Evolutionary conservation across 179 eudicot species (phyloP).

Genomic region (Silene coronaria): DNA sequence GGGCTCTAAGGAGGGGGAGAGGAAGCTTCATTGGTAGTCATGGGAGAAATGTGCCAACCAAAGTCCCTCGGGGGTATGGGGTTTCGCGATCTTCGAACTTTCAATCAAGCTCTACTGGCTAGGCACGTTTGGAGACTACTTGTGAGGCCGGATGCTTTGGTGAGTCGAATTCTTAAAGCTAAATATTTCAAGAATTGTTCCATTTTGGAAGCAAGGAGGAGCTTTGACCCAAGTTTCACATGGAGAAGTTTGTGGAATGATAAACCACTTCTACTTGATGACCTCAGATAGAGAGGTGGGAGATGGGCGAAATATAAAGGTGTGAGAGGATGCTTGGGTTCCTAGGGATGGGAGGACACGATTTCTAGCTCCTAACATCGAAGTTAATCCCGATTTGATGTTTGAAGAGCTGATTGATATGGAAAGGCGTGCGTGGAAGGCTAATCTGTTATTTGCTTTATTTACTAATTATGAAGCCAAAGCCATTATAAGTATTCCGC

Average conservation of each 20-base stretch:
- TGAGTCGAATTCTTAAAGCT: too few species aligned
- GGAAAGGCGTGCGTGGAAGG: too few species aligned
- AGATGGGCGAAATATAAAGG: not conserved
- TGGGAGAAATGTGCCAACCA: not conserved
- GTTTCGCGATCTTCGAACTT: not conserved
- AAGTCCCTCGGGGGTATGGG: not conserved
- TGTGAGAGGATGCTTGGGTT: not conserved
- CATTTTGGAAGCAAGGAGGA: not conserved
- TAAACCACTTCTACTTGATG: not conserved
- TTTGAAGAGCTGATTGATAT: too few species aligned
- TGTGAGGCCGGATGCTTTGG: too few species aligned
- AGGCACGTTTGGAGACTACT: not conserved
- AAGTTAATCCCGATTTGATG: too few species aligned
- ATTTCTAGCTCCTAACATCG: too few species aligned
- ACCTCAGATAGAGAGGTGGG: not conserved
- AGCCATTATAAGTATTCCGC: too few species aligned
- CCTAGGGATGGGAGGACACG: too few species aligned
- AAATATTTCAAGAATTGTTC: too few species aligned
- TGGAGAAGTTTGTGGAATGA: constrained; percentile 10
- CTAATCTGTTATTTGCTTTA: too few species aligned
- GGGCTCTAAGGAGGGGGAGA: not conserved
- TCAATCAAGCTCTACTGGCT: constrained; percentile 2
- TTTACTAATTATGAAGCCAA: too few species aligned
- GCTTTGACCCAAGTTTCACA: not conserved
- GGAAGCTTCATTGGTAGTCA: not conserved